A percentile compares a stretch with the other conserved stretches of the same genome.
Conservation (phyloP, 2,329 filamentous ascomycete genomes). For the Nemania diffusa region DNA sequence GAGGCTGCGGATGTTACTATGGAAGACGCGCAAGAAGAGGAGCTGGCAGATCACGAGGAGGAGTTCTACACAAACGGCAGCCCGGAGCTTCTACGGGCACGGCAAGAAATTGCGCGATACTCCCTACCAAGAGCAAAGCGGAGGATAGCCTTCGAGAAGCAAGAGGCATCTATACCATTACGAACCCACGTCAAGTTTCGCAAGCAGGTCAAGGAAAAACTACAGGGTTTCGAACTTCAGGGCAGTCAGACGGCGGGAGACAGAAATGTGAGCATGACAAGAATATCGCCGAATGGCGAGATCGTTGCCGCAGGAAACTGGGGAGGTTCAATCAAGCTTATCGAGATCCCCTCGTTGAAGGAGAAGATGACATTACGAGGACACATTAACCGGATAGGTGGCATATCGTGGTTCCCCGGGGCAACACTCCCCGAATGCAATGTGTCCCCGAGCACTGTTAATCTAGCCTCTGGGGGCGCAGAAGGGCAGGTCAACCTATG, state of each 20-base stretch:
- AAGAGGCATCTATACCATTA: constrained; percentile 83
- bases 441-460: constrained; percentile 78
- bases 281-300: constrained; percentile 87
- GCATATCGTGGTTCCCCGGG: constrained; percentile 88
- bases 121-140: constrained; percentile 84
- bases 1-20: constrained; percentile 69
- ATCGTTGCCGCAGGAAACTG: constrained; percentile 91
- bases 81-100: constrained; percentile 76
- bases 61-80: constrained; percentile 94
- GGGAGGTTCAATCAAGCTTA: constrained; percentile 87
- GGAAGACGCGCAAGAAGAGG: constrained; percentile 70
- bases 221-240: constrained; percentile 88
- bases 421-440: constrained; percentile 77
- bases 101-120: constrained; percentile 82
- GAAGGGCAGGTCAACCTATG: constrained; percentile 90
- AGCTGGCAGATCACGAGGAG: constrained; percentile 80
- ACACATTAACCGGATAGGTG: constrained; percentile 89
- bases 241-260: constrained; percentile 94
- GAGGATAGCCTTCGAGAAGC: constrained; percentile 79
- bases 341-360: constrained; percentile 84
- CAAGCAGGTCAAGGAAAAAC: constrained; percentile 84
- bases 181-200: constrained; percentile 93
- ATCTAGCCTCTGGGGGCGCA: constrained; percentile 89
- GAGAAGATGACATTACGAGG: constrained; percentile 80
- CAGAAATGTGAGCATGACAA: constrained; percentile 88